phyloP scores from a whole-genome alignment of 495 filamentous ascomycete species.

The Neurospora discreta region DNA sequence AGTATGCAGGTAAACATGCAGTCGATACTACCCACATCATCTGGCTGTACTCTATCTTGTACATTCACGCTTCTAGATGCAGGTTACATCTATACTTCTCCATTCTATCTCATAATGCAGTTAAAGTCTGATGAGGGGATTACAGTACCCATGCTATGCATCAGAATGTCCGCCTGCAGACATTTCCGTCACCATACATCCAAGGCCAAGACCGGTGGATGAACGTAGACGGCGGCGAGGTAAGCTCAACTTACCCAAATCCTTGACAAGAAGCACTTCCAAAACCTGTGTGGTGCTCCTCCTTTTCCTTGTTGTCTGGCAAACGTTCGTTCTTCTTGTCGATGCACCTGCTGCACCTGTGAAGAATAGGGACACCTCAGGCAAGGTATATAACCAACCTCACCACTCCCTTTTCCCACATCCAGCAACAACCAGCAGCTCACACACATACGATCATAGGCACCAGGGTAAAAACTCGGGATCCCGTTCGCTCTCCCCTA shows the following conservation, averaged over 20 bases:
- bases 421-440: background rate
- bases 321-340: background rate
- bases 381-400: background rate
- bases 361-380: background rate
- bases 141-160: background rate
- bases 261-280: background rate
- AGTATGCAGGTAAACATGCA: background rate
- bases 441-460: background rate
- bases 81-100: background rate
- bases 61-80: background rate
- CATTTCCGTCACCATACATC: background rate
- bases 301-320: background rate
- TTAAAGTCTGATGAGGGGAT: background rate
- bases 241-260: background rate
- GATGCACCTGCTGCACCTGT: background rate
- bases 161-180: background rate
- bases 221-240: background rate
- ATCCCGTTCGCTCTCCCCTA: conserved; percentile 43
- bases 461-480: conserved; percentile 14
- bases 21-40: background rate
- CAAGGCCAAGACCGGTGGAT: background rate
- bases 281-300: background rate
- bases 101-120: background rate
- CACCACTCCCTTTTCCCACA: background rate
- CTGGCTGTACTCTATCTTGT: background rate